Conservation (phyloP, 805 yeast species). For the Saturnispora sekii region DNA sequence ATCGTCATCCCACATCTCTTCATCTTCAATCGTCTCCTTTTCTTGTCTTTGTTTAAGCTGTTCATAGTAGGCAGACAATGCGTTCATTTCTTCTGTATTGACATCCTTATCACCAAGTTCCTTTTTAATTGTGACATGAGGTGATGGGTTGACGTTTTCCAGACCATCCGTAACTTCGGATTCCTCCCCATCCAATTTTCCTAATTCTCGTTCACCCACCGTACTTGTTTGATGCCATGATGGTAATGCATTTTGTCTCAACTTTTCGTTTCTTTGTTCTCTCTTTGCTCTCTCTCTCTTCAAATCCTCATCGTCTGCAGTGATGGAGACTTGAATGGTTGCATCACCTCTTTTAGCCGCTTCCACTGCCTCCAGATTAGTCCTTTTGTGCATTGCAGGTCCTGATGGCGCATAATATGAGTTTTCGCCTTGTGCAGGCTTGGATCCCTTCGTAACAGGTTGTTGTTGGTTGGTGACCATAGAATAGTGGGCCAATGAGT, state of each 20-base stretch:
- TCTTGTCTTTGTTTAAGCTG: conserved; percentile 63
- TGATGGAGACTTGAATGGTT: conserved; percentile 79
- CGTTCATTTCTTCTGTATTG: conserved; percentile 55
- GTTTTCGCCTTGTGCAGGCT: neutral
- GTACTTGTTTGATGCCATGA: conserved; percentile 94
- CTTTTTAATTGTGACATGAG: neutral
- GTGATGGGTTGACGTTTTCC: neutral
- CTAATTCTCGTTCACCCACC: conserved; percentile 59
- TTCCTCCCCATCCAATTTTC: conserved; percentile 45
- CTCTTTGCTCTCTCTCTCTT: conserved; percentile 55
- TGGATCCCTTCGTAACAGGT: conserved; percentile 13
- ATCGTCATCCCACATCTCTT: conserved; percentile 20
- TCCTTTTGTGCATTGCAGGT: conserved; percentile 16
- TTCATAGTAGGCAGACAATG: conserved; percentile 66
- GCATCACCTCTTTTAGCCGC: conserved; percentile 53
- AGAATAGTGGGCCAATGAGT: conserved; percentile 59
- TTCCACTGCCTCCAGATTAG: conserved; percentile 21
- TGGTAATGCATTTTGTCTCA: conserved; percentile 91
- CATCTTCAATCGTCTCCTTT: conserved; percentile 51
- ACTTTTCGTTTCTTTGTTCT: conserved; percentile 57
- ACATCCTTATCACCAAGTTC: conserved; percentile 1
- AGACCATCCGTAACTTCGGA: conserved; percentile 17
- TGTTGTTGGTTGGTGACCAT: conserved; percentile 35
- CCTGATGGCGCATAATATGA: conserved; percentile 8
- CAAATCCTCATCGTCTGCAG: conserved; percentile 70